Evolutionary conservation across 2,329 filamentous ascomycete species (phyloP), one percentile per base, ranked within the genome.

Genomic region (Sphaceloma murrayae): DNA sequence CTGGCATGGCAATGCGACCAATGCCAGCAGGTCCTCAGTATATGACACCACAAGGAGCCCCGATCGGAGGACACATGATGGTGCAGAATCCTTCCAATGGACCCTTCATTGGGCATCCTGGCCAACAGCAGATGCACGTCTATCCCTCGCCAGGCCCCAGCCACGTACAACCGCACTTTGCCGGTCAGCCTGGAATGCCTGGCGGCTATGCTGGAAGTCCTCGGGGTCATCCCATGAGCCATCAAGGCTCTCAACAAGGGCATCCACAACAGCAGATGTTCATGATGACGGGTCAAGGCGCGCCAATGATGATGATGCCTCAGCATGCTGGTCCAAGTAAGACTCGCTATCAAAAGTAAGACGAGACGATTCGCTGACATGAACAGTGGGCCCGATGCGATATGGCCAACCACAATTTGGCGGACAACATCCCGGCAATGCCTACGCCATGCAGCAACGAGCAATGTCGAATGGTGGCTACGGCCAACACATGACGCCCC

Each of bases 221-320:
- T 1, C 80, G 85, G 46, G 77, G 87, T 36, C 79, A 80, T 14
- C 85, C 91, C 80, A 96, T 96, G 89, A 84, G 81, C 56, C 88
- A 88, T 53, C 86, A 94, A 65, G 85, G 85, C 45, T 95, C 88
- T 19, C 89, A 95, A 57, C 88, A 94, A 61, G 87, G 88, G 30
- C 86, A 93, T 43, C 31, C 46, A 59, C 70, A 70, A 46, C 69
- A 70, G 36, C 68, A 78, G 68, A 69, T 82, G 75, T 73, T 69
- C 51, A 85, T 88, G 80, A 81, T 81, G 32, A 79, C 72, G 43
- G 81, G 81, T 58, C 85, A 82, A 57, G 82, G 79, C 56, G 82
- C 33, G 18, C 50, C 46, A n/a, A 46, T 48, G 44, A 47, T 48
- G 51, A 48, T 50, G 48, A 46, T 47, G 40, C 49, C 45, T 24